phyloP scores from a whole-genome alignment of 306 rosid species.

The Begonia loranthoides region DNA sequence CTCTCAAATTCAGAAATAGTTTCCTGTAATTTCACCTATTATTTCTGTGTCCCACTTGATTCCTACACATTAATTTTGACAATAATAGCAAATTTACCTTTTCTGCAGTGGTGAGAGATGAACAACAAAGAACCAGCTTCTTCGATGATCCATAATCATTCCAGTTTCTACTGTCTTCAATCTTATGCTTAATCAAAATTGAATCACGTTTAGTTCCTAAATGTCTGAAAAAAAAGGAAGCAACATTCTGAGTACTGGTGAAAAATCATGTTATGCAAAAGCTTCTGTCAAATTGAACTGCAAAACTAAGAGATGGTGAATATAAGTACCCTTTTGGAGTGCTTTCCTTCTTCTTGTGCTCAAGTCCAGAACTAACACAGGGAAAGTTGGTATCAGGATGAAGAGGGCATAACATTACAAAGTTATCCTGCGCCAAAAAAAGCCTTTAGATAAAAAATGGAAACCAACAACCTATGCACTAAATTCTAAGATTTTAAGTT shows the following conservation, averaged over 20 bases:
- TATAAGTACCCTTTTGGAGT: slow-evolving; percentile 19
- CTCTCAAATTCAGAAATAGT: slow-evolving; percentile 56
- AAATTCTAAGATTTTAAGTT: not conserved
- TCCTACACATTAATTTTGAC: not conserved
- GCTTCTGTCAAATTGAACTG: not conserved
- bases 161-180: slow-evolving; percentile 9
- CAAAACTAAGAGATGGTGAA: not conserved
- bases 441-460: not conserved
- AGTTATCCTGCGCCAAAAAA: slow-evolving; percentile 44
- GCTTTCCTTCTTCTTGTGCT: slow-evolving; percentile 25
- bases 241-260: slow-evolving; percentile 4
- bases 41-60: not conserved
- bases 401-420: slow-evolving; percentile 82
- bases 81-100: slow-evolving; percentile 28
- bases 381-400: slow-evolving; percentile 59
- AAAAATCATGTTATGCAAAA: slow-evolving; percentile 3
- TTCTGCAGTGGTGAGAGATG: slow-evolving; percentile 63
- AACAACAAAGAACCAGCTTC: slow-evolving; percentile 74
- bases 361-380: slow-evolving; percentile 34
- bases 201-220: slow-evolving; percentile 7
- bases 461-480: not conserved
- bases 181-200: slow-evolving; percentile 18
- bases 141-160: slow-evolving; percentile 31
- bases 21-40: slow-evolving; percentile 37
- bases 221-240: slow-evolving; percentile 16